Conservation (phyloP, 2,329 filamentous ascomycete genomes). For the Phyllosticta ampelicida region DNA sequence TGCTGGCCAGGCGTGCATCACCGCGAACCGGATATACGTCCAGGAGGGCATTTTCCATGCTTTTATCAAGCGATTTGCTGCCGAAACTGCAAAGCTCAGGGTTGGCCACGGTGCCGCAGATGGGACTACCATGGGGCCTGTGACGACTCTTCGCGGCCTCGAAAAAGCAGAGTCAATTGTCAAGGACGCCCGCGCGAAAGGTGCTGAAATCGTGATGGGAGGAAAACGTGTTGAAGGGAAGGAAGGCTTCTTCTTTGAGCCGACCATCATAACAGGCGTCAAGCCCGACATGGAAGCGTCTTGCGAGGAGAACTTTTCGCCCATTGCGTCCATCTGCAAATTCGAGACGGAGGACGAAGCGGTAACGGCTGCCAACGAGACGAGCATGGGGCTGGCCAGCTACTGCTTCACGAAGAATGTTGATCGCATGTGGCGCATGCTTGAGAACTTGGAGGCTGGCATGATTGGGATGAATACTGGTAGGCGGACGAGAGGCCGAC, state of each 20-base stretch:
- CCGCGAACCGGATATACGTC: conserved; percentile 28
- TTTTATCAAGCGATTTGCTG: conserved; percentile 33
- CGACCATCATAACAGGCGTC: conserved; percentile 25
- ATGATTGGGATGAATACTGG: conserved; percentile 24
- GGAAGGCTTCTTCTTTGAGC: conserved; percentile 15
- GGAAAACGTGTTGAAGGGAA: conserved; percentile 38
- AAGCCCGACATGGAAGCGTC: conserved; percentile 25
- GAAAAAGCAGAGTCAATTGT: conserved; percentile 51
- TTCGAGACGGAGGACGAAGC: conserved; percentile 32
- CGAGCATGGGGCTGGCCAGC: conserved; percentile 28
- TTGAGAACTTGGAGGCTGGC: conserved; percentile 21
- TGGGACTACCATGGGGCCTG: conserved; percentile 28
- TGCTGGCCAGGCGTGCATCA: conserved; percentile 30
- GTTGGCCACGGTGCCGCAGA: conserved; percentile 48
- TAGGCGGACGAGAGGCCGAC: background rate
- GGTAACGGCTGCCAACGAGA: conserved; percentile 28
- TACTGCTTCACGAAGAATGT: conserved; percentile 31
- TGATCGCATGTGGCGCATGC: conserved; percentile 23
- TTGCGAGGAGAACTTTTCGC: conserved; percentile 29
- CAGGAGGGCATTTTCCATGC: conserved; percentile 28
- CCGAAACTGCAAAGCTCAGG: conserved; percentile 43
- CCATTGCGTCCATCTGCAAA: conserved; percentile 23
- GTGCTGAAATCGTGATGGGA: conserved; percentile 54
- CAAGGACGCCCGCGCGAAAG: conserved; percentile 51
- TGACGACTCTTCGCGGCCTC: conserved; percentile 45